Base-by-base conservation (phyloP, 306 rosid species). In the Astragalus glycyphyllos region DNA sequence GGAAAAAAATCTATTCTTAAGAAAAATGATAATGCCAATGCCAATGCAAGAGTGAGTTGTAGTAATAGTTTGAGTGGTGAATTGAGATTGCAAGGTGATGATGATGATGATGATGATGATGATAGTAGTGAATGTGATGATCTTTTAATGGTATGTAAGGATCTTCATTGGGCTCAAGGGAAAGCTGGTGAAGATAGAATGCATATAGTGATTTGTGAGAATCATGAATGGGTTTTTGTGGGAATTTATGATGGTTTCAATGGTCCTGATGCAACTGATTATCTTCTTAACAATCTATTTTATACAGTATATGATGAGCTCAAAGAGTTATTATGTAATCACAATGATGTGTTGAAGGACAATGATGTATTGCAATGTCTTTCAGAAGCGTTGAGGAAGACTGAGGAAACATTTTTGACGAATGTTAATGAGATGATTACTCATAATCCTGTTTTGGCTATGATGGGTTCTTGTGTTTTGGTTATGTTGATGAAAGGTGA, bases 191-290 rank as follows among this genome's bases (percentile, higher is more conserved):
- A 93, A 75, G 98, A 93, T 64, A 79, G 93, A 65, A 81, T 90
- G 53, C 98, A 93, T 55, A 59, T 93, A 7, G 96, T 90, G 77
- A 78, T 90, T 8, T 93, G 92, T 0, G 98, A 93, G 75, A 82
- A 85, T 15, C 83, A 84, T 42, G 93, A 85, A n/a, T 90, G 96
- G 98, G 82, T 86, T 74, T 90, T 79, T 9, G 96, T 88, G 1
- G 98, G 97, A 23, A 90, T 93, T 59, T 93, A 90, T 68, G 98
- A 90, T 66, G 98, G 98, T 13, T 93, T 93, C 14, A 90, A 86
- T 53, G 98, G 98, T 16, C 97, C 97, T 14, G 98, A 88, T 81
- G 97, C 98, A 4, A 88, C 98, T 41, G 96, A 93, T 80, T 88
- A 66, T 72, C 82, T 93, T 58, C 81, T 86, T 8, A 64, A 87